These are phyloP conservation scores for Turnera subulata DNA, from an alignment of 345 rosid genomes.

Conservation along the genomic window DNA sequence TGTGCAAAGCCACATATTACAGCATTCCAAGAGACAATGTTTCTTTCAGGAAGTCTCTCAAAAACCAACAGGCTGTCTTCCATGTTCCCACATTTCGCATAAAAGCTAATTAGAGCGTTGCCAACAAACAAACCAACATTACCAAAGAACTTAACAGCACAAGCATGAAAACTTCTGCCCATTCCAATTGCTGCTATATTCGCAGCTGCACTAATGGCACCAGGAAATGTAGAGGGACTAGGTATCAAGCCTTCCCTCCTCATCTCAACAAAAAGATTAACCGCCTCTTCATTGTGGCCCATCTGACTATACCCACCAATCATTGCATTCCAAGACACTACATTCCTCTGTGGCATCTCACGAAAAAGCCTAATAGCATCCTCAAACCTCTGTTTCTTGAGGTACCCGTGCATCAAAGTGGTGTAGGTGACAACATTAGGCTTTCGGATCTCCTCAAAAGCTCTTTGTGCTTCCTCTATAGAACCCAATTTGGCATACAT, in stretches of 20 bases:
- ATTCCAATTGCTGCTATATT: conserved; percentile 63
- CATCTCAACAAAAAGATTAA: conserved; percentile 60
- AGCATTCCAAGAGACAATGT: conserved; percentile 68
- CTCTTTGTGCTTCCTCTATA: conserved; percentile 44
- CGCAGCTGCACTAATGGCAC: conserved; percentile 49
- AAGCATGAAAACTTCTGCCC: conserved; percentile 72
- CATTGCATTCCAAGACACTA: conserved; percentile 77
- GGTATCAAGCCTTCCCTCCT: conserved; percentile 59
- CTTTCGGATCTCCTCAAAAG: conserved; percentile 49
- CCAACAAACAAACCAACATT: conserved; percentile 36
- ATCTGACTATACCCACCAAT: conserved; percentile 74
- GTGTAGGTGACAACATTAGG: conserved; percentile 78
- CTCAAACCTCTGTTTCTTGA: conserved; percentile 39
- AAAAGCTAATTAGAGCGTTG: conserved; percentile 69
- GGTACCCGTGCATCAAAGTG: conserved; percentile 51
- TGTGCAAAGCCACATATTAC: conserved; percentile 77
- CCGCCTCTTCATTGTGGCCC: conserved; percentile 73
- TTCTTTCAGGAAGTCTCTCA: conserved; percentile 30
- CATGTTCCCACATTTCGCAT: conserved; percentile 81
- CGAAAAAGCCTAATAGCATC: conserved; percentile 48
- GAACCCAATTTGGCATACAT: conserved; percentile 54
- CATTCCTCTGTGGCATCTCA: conserved; percentile 62
- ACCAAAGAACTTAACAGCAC: conserved; percentile 52
- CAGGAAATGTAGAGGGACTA: conserved; percentile 51
- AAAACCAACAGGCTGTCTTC: conserved; percentile 60